phyloP scores from a whole-genome alignment of 306 rosid genomes.

The Echinosophora koreensis region DNA sequence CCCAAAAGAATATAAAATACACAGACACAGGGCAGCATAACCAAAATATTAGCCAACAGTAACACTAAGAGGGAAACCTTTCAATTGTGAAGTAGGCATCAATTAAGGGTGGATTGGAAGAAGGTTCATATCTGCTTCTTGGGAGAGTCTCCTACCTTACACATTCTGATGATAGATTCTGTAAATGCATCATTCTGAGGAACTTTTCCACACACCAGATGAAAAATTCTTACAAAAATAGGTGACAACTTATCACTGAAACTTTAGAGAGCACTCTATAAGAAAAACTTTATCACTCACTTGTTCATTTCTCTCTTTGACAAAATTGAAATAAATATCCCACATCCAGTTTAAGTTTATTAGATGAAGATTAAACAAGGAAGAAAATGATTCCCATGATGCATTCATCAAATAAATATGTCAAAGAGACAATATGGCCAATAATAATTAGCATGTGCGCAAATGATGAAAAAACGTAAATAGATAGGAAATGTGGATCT shows the following conservation, averaged over 20 bases:
- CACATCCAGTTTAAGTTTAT: background rate
- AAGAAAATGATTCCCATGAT: background rate
- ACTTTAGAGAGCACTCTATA: background rate
- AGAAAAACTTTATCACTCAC: slow-evolving; percentile 1
- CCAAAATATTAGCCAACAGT: background rate
- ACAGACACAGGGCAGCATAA: background rate
- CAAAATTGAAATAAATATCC: background rate
- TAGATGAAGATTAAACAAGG: background rate
- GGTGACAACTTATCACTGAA: background rate
- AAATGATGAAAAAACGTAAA: background rate
- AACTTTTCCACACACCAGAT: slow-evolving; percentile 21
- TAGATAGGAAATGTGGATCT: background rate
- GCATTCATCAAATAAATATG: background rate
- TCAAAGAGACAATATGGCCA: background rate
- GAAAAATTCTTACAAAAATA: slow-evolving; percentile 11
- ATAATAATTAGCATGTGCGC: background rate
- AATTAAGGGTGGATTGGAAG: background rate
- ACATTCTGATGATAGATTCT: slow-evolving; percentile 8
- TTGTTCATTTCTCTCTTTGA: background rate
- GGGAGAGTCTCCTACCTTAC: background rate
- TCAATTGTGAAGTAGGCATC: background rate
- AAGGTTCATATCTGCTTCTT: background rate
- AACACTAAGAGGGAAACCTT: background rate
- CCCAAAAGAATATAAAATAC: background rate
- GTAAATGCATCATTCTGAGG: background rate